Percentiles rank a stretch among this genome's conserved stretches.
phyloP scores from a whole-genome alignment of 352 stramenopile genomes.

The Phytophthora nicotianae region DNA sequence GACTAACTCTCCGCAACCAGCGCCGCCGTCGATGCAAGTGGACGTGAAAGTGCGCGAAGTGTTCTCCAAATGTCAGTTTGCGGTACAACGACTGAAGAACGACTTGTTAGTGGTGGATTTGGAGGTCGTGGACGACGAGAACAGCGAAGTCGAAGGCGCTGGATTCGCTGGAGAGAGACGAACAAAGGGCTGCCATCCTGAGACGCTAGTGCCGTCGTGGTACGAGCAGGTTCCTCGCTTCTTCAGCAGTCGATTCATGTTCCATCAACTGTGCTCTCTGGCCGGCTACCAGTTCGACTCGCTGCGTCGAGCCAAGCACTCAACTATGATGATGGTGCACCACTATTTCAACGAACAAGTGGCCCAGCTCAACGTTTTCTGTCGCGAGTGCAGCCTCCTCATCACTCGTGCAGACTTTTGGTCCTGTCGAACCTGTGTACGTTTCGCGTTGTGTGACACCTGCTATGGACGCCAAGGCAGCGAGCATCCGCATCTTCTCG shows the following conservation, averaged over 20 bases:
- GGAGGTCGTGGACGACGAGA: conserved; percentile 19
- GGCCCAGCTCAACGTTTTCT: conserved; percentile 78
- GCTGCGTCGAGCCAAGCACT: conserved; percentile 88
- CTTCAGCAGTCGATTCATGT: conserved; percentile 88
- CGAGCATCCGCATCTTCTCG: conserved; percentile 55
- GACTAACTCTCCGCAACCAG: neutral
- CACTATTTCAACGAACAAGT: conserved; percentile 86
- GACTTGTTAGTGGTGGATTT: conserved; percentile 86
- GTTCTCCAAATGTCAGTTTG: conserved; percentile 63
- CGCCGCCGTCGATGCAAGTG: conserved; percentile 31
- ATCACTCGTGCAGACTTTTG: conserved; percentile 80
- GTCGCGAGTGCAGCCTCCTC: conserved; percentile 72
- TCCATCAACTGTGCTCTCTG: conserved; percentile 82
- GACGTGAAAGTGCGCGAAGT: conserved; percentile 74
- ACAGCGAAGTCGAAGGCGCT: conserved; percentile 8
- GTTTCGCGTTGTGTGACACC: conserved; percentile 71
- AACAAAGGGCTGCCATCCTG: conserved; percentile 35
- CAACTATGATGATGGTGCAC: conserved; percentile 91
- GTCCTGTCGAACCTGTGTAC: conserved; percentile 57
- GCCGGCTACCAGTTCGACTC: conserved; percentile 89
- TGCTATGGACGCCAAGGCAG: conserved; percentile 58
- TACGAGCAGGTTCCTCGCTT: conserved; percentile 67
- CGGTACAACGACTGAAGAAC: conserved; percentile 73
- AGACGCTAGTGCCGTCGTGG: conserved; percentile 58
- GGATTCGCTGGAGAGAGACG: conserved; percentile 8